Evolutionary conservation across 1,284 basidiomycete genomes (phyloP), one percentile per base, ranked within the genome.

Genomic region (Peniophora sp.): DNA sequence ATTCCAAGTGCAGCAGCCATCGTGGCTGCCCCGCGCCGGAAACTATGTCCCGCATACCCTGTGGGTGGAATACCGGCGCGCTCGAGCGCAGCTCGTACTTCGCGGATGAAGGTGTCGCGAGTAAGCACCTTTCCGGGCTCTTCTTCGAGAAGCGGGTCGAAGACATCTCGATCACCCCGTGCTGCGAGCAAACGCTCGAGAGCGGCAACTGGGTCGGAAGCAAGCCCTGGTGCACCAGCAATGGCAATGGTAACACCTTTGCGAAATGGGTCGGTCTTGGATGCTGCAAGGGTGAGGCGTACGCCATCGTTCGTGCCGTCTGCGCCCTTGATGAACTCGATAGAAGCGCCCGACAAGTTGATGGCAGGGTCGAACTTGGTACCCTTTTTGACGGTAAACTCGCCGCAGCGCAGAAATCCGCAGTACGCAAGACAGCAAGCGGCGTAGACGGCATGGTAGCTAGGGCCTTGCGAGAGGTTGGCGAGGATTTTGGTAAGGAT

Each of bases 401-500:
- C 35, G n/a, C 35, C 35, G 35, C 35, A 36, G 10, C 35, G n/a
- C 10, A 36, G 35, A n/a, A 36, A n/a, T 36, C 35, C 35, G 10
- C 11, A 10, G n/a, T 36, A 36, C n/a, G 35, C 35, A n/a, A 36
- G 35, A n/a, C 10, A 10, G n/a, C 35, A 36, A n/a, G 35, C 35
- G 35, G 35, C 35, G n/a, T 36, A 36, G 35, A 36, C n/a, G 35
- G 35, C n/a, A n/a, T 36, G n/a, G n/a, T n/a, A n/a, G n/a, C n/a
- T n/a, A n/a, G n/a, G n/a, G n/a, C n/a, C 35, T 11, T 36, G 35
- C 11, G n/a, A n/a, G 35, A n/a, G 35, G 35, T n/a, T 36, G 35
- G 35, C 11, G 35, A 10, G 35, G 35, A 36, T 36, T 10, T 36
- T 36, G 1, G 51, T 49, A 1, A 62, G 59, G 41, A 67, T 50